Percentiles rank a stretch among this genome's conserved stretches.
These are phyloP conservation scores for Vanrija sp. DNA, from an alignment of 1,284 basidiomycete genomes.

Conservation along the genomic window DNA sequence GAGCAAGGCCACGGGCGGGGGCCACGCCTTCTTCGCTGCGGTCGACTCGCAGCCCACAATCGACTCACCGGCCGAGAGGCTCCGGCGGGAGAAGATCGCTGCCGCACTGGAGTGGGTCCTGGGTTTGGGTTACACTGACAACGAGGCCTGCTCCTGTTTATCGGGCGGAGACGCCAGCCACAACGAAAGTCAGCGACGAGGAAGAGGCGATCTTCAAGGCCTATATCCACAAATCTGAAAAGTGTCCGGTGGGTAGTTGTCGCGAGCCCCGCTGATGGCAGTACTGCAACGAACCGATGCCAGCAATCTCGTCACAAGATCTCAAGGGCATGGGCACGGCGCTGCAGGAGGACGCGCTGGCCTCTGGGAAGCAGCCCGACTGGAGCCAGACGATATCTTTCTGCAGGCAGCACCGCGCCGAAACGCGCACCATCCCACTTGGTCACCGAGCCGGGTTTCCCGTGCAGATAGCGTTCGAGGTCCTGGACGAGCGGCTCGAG, in stretches of 20 bases:
- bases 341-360: background rate
- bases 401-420: conserved; percentile 37
- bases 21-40: background rate
- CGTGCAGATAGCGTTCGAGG: conserved; percentile 26
- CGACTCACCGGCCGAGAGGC: too few relatives aligned
- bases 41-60: background rate
- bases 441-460: conserved; percentile 39
- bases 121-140: too few relatives aligned
- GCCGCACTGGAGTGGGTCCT: too few relatives aligned
- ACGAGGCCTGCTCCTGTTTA: background rate
- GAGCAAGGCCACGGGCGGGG: background rate
- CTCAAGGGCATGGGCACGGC: conserved; percentile 3
- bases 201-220: conserved; percentile 4
- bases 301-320: conserved; percentile 16
- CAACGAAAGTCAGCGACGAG: background rate
- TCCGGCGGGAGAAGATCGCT: background rate
- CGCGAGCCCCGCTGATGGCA: background rate
- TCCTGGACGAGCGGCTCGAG: conserved; percentile 26
- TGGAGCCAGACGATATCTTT: conserved; percentile 16
- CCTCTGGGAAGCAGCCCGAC: background rate
- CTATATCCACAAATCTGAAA: conserved; percentile 2
- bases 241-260: background rate
- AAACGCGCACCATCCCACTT: conserved; percentile 34
- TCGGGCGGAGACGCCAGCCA: background rate
- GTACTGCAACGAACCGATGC: conserved; percentile 27